Base-by-base conservation (phyloP, 169 alveolate genomes). In the Babesia ovis region DNA sequence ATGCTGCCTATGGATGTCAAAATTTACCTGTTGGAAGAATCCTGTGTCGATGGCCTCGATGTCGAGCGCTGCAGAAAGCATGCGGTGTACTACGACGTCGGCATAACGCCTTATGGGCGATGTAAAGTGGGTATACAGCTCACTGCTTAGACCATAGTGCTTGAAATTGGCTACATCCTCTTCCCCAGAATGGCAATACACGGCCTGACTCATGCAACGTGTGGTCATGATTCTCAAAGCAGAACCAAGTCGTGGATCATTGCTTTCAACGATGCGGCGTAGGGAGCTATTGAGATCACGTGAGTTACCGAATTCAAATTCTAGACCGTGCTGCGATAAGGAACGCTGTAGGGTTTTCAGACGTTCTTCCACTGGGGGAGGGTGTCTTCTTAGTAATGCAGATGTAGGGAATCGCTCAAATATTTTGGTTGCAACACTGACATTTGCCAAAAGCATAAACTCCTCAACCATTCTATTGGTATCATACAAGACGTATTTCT, bases 41-140 rank as follows among this genome's bases (percentile, higher is more conserved):
- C 77, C 75, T 25, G 42, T 61, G 58, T 82, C 84, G 57, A 88
- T 45, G 29, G 74, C 46, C 48, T 84, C 90, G 43, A 89, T 51
- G 27, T 67, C 87, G 31, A 85, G 89, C 50, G 89, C 85, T 20
- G 88, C 88, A 29, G 88, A 76, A 18, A 96, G 93, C 66, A 96
- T 81, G 77, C 99, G 91, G 75, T 96, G 99, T 20, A 96, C 99
- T 50, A 96, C 72, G 35, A 97, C 95, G 90, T 97, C 99, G 2
- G 99, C 99, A 91, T 97, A 97, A 77, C 99, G 85, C 84, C 99
- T 91, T 62, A 98, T 98, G 14, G 99, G 99, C 12, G 99, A 96
- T 12, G 99, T 98, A 85, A 98, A 98, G 87, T 98, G 99, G 0
- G 99, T 98, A 89, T 98, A 98, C 18, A 97, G 87, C 57, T 95